phyloP scores from a whole-genome alignment of 2,329 filamentous ascomycete species.

The Dactylonectria estremocensis region DNA sequence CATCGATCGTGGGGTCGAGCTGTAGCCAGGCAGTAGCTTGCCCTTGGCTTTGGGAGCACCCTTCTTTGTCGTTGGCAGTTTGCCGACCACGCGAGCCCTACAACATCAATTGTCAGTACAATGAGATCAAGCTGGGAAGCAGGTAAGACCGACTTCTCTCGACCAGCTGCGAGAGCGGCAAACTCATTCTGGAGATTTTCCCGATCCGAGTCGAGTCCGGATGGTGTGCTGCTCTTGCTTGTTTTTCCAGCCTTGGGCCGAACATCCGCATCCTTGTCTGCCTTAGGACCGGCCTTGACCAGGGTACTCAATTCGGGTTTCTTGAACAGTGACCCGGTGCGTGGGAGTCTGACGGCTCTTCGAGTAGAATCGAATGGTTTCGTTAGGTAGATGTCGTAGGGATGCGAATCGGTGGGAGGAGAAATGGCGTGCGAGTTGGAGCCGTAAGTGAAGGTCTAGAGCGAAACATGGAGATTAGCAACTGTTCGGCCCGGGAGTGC shows the following conservation, averaged over 20 bases:
- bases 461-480: conserved; percentile 34
- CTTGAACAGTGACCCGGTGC: conserved; percentile 67
- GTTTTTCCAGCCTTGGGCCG: conserved; percentile 51
- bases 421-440: conserved; percentile 64
- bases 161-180: conserved; percentile 54
- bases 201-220: conserved; percentile 65
- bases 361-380: conserved; percentile 64
- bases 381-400: conserved; percentile 71
- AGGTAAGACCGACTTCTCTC: conserved; percentile 53
- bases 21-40: conserved; percentile 59
- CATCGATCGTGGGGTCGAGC: conserved; percentile 57
- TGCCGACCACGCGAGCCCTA: conserved; percentile 56
- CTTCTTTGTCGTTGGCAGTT: conserved; percentile 52
- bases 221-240: conserved; percentile 55
- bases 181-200: conserved; percentile 63
- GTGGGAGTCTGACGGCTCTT: conserved; percentile 64
- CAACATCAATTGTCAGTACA: conserved; percentile 47
- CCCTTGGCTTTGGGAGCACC: conserved; percentile 57
- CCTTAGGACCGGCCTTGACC: conserved; percentile 47
- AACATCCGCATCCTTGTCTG: conserved; percentile 49
- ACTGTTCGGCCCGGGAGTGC: not conserved
- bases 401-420: conserved; percentile 60
- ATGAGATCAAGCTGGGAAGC: conserved; percentile 25
- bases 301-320: conserved; percentile 52
- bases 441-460: conserved; percentile 70